A percentile compares a stretch with the other conserved stretches of the same genome.
Evolutionary conservation across 495 filamentous ascomycete species (phyloP).

Genomic region (Penicillium chermesinum): DNA sequence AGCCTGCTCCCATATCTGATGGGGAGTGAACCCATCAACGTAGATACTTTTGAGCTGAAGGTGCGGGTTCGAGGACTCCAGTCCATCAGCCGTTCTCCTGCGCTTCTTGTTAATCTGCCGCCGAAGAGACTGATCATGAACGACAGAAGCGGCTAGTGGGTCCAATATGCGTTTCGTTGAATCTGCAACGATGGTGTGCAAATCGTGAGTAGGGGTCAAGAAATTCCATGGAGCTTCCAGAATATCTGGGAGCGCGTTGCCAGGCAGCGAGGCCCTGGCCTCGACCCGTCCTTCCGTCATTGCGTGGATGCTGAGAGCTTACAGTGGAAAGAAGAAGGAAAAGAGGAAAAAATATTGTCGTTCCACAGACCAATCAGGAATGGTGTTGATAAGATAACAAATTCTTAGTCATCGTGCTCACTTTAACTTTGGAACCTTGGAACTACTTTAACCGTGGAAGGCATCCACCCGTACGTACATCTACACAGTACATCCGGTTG

Average conservation of each 20-base stretch:
- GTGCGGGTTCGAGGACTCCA: conserved; percentile 36
- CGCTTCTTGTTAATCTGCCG: conserved; percentile 60
- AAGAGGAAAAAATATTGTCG: conserved; percentile 25
- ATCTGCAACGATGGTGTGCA: conserved; percentile 60
- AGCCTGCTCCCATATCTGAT: conserved; percentile 93
- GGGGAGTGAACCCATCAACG: conserved; percentile 78
- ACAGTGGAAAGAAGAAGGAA: background rate
- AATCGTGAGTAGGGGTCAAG: conserved; percentile 57
- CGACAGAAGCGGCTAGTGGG: conserved; percentile 63
- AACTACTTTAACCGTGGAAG: too few relatives aligned
- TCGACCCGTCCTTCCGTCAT: conserved; percentile 17
- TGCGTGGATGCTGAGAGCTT: background rate
- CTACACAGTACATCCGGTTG: too few relatives aligned
- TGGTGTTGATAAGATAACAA: conserved; percentile 3
- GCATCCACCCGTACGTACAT: too few relatives aligned
- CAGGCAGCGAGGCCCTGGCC: background rate
- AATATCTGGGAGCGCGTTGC: conserved; percentile 18
- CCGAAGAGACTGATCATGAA: conserved; percentile 56
- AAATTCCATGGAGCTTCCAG: conserved; percentile 48
- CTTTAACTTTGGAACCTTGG: too few relatives aligned
- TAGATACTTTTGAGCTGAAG: conserved; percentile 74
- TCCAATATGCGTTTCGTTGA: conserved; percentile 75
- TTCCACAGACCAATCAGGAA: background rate
- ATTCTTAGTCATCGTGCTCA: too few relatives aligned
- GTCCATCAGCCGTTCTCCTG: conserved; percentile 49